Evolutionary conservation across 2,329 filamentous ascomycete genomes (phyloP).

Genomic region (Domatiomyces catenatus): DNA sequence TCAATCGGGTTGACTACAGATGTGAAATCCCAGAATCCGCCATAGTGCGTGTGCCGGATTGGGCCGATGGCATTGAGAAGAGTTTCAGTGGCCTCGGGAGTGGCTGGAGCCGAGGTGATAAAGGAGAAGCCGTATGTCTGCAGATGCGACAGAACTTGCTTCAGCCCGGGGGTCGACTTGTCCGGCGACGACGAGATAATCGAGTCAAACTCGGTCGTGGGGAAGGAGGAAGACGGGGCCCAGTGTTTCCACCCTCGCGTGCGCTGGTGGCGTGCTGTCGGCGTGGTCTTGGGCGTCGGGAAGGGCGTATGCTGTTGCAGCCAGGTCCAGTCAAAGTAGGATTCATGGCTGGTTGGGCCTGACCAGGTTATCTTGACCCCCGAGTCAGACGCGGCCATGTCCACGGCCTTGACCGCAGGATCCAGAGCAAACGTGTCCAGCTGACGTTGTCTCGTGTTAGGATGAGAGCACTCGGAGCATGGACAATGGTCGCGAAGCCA

Average conservation of each 20-base stretch:
- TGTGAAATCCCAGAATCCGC: slow-evolving; percentile 75
- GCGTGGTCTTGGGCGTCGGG: slow-evolving; percentile 17
- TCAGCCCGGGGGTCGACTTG: slow-evolving; percentile 33
- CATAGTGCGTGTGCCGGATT: slow-evolving; percentile 83
- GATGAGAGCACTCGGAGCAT: slow-evolving; percentile 51
- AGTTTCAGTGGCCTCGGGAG: slow-evolving; percentile 53
- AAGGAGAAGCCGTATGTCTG: slow-evolving; percentile 12
- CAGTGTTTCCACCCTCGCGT: slow-evolving; percentile 9
- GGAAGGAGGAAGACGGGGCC: slow-evolving; percentile 3
- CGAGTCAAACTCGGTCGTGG: slow-evolving; percentile 31
- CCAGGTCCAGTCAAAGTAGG: slow-evolving; percentile 51
- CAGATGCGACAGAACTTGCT: slow-evolving; percentile 11
- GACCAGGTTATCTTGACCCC: slow-evolving; percentile 12
- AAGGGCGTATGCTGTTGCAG: slow-evolving; percentile 33
- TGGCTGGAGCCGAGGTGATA: slow-evolving; percentile 11
- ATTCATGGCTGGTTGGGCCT: slow-evolving; percentile 41
- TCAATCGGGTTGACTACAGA: slow-evolving; percentile 77
- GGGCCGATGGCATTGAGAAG: slow-evolving; percentile 70
- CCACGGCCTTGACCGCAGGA: slow-evolving; percentile 6
- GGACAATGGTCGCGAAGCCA: slow-evolving; percentile 54
- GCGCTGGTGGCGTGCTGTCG: background rate
- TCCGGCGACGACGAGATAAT: slow-evolving; percentile 21
- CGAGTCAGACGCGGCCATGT: slow-evolving; percentile 2
- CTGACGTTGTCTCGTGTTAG: slow-evolving; percentile 53
- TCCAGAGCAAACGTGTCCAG: slow-evolving; percentile 52